Evolutionary conservation across 148 eudicot genomes (phyloP).

Genomic region (Diospyros kaki): DNA sequence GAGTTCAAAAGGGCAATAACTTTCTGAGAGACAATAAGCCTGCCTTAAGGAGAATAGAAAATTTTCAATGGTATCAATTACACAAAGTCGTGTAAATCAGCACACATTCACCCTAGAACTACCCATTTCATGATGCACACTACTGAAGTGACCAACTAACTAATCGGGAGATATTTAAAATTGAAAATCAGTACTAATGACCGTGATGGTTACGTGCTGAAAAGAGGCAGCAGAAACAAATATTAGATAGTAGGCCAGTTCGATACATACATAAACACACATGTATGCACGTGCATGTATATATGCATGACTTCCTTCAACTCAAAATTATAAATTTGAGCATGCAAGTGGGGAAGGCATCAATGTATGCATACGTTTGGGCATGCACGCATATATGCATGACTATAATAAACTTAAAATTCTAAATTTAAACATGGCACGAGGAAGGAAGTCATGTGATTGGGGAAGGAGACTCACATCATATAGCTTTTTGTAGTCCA

Average conservation of each 20-base stretch:
- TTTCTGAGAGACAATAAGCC: no score
- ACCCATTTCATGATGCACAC: not conserved
- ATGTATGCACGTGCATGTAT: no score
- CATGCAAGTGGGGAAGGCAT: no score
- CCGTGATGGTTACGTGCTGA: not conserved
- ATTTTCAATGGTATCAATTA: no score
- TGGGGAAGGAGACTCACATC: slow-evolving; percentile 58
- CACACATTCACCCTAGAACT: no score
- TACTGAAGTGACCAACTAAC: not conserved
- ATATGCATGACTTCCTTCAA: not conserved
- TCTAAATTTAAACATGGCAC: not conserved
- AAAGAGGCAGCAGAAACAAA: not conserved
- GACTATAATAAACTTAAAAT: slow-evolving; percentile 5
- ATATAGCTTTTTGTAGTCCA: slow-evolving; percentile 90
- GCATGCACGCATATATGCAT: not conserved
- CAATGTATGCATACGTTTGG: not conserved
- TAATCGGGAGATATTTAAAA: not conserved
- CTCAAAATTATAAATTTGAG: not conserved
- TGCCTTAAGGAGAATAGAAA: no score
- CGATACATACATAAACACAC: not conserved
- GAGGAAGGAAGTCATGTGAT: not conserved
- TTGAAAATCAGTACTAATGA: no score
- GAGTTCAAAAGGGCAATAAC: no score
- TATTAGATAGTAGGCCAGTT: not conserved
- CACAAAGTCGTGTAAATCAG: no score